These are phyloP conservation scores for Stylosanthes scabra DNA, from an alignment of 331 rosid genomes.

Conservation along the genomic window DNA sequence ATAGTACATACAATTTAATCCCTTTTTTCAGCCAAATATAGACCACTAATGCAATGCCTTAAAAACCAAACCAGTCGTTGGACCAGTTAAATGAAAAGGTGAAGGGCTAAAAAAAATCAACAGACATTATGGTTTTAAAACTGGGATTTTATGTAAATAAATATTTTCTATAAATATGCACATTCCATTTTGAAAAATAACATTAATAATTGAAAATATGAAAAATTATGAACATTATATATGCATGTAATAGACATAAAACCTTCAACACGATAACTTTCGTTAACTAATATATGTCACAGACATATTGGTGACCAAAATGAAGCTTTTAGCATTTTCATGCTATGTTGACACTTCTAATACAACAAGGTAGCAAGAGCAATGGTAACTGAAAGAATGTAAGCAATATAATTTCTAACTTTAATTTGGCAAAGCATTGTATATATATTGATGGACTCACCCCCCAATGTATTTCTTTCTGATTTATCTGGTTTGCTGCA, in stretches of 20 bases:
- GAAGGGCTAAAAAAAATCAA: constrained; percentile 3
- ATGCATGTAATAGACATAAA: neutral
- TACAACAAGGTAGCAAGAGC: constrained; percentile 15
- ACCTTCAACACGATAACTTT: neutral
- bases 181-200: neutral
- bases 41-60: constrained; percentile 13
- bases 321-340: constrained; percentile 6
- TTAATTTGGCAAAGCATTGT: neutral
- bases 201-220: neutral
- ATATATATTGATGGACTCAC: constrained; percentile 55
- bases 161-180: neutral
- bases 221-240: neutral
- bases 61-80: neutral
- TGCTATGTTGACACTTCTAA: neutral
- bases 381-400: constrained; percentile 18
- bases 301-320: neutral
- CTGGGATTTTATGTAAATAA: neutral
- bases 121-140: neutral
- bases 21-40: constrained; percentile 6
- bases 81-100: neutral
- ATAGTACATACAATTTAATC: neutral
- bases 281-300: neutral
- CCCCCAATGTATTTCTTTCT: constrained; percentile 97
- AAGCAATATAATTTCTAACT: constrained; percentile 19
- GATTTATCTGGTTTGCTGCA: constrained; percentile 79